Evolutionary conservation across 2,329 filamentous ascomycete genomes (phyloP), one percentile per base, ranked within the genome.

Genomic region (Didymella exigua): DNA sequence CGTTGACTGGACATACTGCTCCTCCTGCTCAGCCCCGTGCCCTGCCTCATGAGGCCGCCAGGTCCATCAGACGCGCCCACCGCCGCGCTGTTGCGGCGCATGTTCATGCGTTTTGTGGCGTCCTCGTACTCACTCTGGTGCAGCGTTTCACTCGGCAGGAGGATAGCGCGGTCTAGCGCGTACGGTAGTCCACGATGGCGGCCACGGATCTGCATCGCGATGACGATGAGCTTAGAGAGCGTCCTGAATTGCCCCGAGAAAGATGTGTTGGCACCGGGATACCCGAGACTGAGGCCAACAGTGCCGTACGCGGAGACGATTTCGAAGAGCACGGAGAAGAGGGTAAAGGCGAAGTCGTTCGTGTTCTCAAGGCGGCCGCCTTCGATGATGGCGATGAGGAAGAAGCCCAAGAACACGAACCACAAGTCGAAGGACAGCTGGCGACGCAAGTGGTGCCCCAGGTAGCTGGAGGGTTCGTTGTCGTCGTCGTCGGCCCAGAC

Each of bases 371-470:
- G 80, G 14, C 87, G 85, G 7, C 67, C 53, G 4, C 92, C 93
- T 77, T 99, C 96, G 26, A 90, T 87, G 66, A 99, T 96, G 57
- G 89, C 84, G 67, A 99, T 89, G 71, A 98, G 85, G 77, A 99
- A 99, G 65, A 96, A 86, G 0, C 95, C 95, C 19, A 98, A 75
- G 70, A 96, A 96, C 54, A 99, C 89, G 68, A 92, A 99, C 95
- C 95, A 99, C 75, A 99, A 76, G 76, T 99, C 95, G 78, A 99
- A 99, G 49, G 92, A 96, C 30, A 99, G 84, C 75, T 99, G 95
- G 41, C 90, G 87, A 31, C 95, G 89, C 73, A 99, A 83, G 84
- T 99, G 95, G 46, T 90, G 88, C 2, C 91, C 90, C 46, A 99
- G 89, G 66, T 97, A 98, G 57, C 88, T 93, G 38, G 91, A 85